phyloP scores from a whole-genome alignment of 2,329 filamentous ascomycete species.

The Ophiocordyceps australis region DNA sequence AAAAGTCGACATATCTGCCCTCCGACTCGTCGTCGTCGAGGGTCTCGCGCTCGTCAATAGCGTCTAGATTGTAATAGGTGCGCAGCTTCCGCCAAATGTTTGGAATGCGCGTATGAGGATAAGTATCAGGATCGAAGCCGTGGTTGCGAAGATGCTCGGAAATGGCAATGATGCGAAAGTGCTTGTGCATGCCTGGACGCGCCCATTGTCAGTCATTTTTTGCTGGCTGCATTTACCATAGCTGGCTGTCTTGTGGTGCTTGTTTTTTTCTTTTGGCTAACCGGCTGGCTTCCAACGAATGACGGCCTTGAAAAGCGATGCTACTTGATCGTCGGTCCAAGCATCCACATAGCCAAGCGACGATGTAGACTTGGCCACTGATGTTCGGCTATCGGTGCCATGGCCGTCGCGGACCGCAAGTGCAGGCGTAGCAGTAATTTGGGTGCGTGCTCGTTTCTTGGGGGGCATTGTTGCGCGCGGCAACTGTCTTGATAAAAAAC shows the following conservation, averaged over 20 bases:
- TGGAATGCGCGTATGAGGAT: conserved; percentile 70
- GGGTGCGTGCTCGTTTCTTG: conserved; percentile 46
- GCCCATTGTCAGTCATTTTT: conserved; percentile 4
- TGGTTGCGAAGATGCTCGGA: conserved; percentile 64
- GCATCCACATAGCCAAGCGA: conserved; percentile 37
- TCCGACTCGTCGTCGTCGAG: conserved; percentile 39
- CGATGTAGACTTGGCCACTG: conserved; percentile 16
- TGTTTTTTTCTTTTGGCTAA: too few relatives aligned
- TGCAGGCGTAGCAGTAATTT: conserved; percentile 38
- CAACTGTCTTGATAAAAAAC: too few relatives aligned
- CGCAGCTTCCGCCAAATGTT: conserved; percentile 83
- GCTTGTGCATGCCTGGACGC: conserved; percentile 68
- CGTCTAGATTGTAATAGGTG: conserved; percentile 68
- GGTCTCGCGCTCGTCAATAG: conserved; percentile 71
- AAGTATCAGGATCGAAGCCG: conserved; percentile 52
- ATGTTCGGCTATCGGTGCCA: conserved; percentile 35
- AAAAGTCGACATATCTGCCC: conserved; percentile 48
- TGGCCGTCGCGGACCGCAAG: conserved; percentile 37
- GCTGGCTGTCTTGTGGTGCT: too few relatives aligned
- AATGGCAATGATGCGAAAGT: conserved; percentile 82
- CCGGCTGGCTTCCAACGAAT: conserved; percentile 95
- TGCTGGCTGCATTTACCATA: too few relatives aligned
- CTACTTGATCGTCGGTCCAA: conserved; percentile 94
- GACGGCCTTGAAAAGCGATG: conserved; percentile 79
- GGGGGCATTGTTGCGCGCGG: too few relatives aligned